These are phyloP conservation scores for Pichia californica DNA, from an alignment of 805 yeast species.

Conservation along the genomic window DNA sequence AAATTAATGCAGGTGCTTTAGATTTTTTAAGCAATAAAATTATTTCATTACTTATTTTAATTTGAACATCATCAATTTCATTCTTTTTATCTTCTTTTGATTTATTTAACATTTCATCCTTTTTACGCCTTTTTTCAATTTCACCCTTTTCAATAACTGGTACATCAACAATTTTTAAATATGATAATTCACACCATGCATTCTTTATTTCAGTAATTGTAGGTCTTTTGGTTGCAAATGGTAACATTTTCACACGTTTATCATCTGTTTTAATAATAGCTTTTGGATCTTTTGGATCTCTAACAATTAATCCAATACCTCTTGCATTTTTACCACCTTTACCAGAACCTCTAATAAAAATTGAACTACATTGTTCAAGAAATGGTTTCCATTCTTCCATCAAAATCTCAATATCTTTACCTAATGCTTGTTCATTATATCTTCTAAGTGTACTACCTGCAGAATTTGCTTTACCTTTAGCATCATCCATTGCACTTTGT, in stretches of 20 bases:
- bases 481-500: constrained; percentile 86
- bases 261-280: constrained; percentile 49
- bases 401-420: constrained; percentile 68
- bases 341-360: constrained; percentile 71
- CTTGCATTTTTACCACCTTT: constrained; percentile 57
- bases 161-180: constrained; percentile 45
- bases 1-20: constrained; percentile 65
- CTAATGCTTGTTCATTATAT: constrained; percentile 79
- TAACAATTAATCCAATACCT: constrained; percentile 36
- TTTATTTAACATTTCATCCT: constrained; percentile 25
- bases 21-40: constrained; percentile 59
- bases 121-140: constrained; percentile 25
- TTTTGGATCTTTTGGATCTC: constrained; percentile 33
- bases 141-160: constrained; percentile 40
- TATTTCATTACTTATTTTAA: constrained; percentile 49
- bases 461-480: constrained; percentile 91
- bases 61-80: constrained; percentile 11
- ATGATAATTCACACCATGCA: constrained; percentile 77
- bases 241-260: constrained; percentile 59
- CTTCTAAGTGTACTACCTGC: constrained; percentile 91
- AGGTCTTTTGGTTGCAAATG: constrained; percentile 87
- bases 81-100: constrained; percentile 19
- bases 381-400: constrained; percentile 58
- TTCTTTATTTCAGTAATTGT: constrained; percentile 72
- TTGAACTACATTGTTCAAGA: constrained; percentile 55